phyloP scores from a whole-genome alignment of 31 red algal genomes.

The Asparagopsis taxiformis region DNA sequence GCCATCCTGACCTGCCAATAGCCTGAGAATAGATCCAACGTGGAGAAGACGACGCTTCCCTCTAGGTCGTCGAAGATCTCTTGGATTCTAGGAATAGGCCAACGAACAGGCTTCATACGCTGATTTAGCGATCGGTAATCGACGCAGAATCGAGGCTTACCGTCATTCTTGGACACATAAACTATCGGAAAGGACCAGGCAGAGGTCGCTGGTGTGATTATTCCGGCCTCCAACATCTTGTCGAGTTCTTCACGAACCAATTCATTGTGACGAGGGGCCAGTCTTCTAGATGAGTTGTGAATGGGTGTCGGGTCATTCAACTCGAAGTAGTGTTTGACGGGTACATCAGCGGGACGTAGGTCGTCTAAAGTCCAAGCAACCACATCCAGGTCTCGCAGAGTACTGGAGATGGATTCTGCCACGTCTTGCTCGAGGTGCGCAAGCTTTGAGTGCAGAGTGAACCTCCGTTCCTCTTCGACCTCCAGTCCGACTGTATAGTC shows the following conservation, averaged over 20 bases:
- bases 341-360: not conserved
- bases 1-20: conserved; percentile 26
- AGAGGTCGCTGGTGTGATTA: not conserved
- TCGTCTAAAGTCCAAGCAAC: conserved; percentile 8
- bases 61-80: conserved; percentile 24
- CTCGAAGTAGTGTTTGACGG: conserved; percentile 10
- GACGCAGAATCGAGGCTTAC: conserved; percentile 12
- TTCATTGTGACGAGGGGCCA: conserved; percentile 10
- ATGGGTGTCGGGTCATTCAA: conserved; percentile 14
- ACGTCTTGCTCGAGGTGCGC: not conserved
- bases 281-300: not conserved
- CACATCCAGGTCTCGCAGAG: not conserved
- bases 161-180: conserved; percentile 10
- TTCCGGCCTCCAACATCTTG: not conserved
- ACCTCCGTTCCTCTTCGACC: too few relatives aligned
- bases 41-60: conserved; percentile 14
- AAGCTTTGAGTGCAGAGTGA: not conserved
- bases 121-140: conserved; percentile 9
- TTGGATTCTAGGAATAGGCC: conserved; percentile 5
- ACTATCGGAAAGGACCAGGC: conserved; percentile 14
- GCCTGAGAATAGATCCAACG: conserved; percentile 24
- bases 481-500: too few relatives aligned
- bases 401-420: not conserved
- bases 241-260: not conserved
- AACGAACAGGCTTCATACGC: not conserved